A percentile compares a stretch with the other conserved stretches of the same genome.
Conservation (phyloP, 2,329 filamentous ascomycete genomes). For the Aspergillus carbonarius region DNA sequence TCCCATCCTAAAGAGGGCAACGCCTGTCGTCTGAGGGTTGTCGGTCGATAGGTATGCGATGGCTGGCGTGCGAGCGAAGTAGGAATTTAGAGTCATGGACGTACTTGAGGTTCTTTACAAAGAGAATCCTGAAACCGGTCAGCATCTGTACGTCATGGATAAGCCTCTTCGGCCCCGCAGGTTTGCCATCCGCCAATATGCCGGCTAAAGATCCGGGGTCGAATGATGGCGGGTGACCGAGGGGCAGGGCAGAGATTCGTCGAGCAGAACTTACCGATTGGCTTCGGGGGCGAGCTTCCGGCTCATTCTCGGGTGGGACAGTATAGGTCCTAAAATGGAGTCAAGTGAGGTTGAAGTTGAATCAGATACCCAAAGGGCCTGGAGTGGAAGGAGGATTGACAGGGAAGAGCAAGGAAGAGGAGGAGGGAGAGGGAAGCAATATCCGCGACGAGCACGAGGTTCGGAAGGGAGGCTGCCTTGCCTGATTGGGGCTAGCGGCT, state of each 20-base stretch:
- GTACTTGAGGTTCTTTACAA: constrained; percentile 99
- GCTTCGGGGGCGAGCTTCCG: constrained; percentile 97
- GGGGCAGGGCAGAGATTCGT: constrained; percentile 30
- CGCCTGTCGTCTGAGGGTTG: background rate
- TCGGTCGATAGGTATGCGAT: constrained; percentile 1
- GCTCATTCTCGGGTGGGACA: constrained; percentile 41
- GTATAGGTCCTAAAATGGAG: constrained; percentile 17
- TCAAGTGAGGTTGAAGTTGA: constrained; percentile 15
- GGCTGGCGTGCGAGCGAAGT: constrained; percentile 5
- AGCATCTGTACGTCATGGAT: constrained; percentile 3
- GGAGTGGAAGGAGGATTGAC: constrained; percentile 13
- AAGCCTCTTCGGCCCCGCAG: background rate
- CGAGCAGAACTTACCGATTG: constrained; percentile 71
- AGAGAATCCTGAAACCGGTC: constrained; percentile 74
- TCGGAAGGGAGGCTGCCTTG: constrained; percentile 21
- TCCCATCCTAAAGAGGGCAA: background rate
- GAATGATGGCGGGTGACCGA: constrained; percentile 11
- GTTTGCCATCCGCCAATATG: background rate
- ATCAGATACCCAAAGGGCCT: constrained; percentile 27
- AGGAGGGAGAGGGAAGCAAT: constrained; percentile 21
- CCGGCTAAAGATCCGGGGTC: background rate
- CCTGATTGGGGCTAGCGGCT: constrained; percentile 23
- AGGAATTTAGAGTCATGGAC: constrained; percentile 26
- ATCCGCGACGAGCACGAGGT: constrained; percentile 30
- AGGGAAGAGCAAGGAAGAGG: constrained; percentile 18